Evolutionary conservation across 2,329 filamentous ascomycete genomes (phyloP).

Genomic region (Diaporthe humulicola): DNA sequence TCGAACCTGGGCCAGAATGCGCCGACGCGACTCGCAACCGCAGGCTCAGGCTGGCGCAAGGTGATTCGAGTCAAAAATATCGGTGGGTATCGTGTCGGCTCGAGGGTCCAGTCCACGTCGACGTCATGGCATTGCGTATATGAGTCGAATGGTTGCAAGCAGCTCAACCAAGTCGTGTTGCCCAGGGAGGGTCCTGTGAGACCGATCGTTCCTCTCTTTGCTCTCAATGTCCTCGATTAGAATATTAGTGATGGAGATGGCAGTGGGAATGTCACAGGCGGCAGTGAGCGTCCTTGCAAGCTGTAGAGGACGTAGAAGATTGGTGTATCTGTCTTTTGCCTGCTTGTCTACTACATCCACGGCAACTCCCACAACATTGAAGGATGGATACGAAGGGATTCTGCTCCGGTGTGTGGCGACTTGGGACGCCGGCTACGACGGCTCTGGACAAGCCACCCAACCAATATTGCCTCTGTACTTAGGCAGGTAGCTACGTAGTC

Average conservation of each 20-base stretch:
- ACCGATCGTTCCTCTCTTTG: background rate
- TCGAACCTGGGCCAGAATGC: background rate
- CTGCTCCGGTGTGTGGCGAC: conserved; percentile 12
- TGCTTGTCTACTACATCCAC: background rate
- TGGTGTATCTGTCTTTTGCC: background rate
- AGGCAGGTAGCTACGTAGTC: background rate
- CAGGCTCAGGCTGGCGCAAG: background rate
- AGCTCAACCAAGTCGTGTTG: background rate
- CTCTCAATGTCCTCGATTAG: background rate
- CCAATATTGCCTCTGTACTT: background rate
- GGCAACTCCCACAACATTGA: background rate
- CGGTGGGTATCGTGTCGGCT: conserved; percentile 8
- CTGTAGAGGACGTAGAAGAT: background rate
- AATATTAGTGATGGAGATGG: background rate
- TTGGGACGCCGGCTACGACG: conserved; percentile 9
- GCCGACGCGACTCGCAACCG: conserved; percentile 5
- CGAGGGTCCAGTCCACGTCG: conserved; percentile 8
- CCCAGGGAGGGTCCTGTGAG: background rate
- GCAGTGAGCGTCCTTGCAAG: background rate
- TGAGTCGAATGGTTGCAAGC: conserved; percentile 2
- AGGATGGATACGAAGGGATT: background rate
- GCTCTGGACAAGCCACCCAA: conserved; percentile 4
- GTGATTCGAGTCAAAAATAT: background rate
- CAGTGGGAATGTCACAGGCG: background rate
- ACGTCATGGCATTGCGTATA: conserved; percentile 19